Evolutionary conservation across 371 early-diverging fungal species (phyloP), one percentile per base, ranked within the genome.

Genomic region (Entomophthora muscae): DNA sequence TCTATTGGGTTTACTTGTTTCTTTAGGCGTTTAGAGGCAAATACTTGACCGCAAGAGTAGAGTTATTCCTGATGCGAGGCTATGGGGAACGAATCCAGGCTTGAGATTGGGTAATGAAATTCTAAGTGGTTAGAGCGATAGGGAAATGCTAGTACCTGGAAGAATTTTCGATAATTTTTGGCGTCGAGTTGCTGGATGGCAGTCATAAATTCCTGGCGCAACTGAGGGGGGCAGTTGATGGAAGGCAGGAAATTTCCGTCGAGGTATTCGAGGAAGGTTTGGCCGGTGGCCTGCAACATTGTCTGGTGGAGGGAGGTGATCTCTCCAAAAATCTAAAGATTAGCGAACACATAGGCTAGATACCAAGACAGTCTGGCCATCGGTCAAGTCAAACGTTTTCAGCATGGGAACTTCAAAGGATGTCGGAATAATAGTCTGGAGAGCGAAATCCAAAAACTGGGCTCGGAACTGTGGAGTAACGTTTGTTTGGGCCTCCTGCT

Each of bases 351-450:
- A 17, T 21, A 24, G 22, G 57, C 29, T 42, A 54, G 67, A 65
- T 75, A 81, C 87, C 73, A 90, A 66, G 57, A 81, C 70, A 0
- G 86, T 76, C 71, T 90, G 88, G 10, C 88, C 94, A 69, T 93
- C 93, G 17, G 78, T 69, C 26, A 85, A 67, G 67, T 86, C 80
- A 72, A 93, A 95, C 21, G 73, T 76, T 2, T 81, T 65, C 32
- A 83, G 82, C 74, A 88, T 78, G 0, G 93, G 91, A 23, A 91
- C 81, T 64, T 86, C 83, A 65, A 95, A 93, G 32, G 86, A 80
- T 56, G 80, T 73, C 24, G 87, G 85, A 17, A 90, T 68, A 26
- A 91, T 81, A 53, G 82, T 79, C 63, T 85, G 83, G 69, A 85
- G 88, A 51, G 90, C 81, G 72, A 93, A 91, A 58, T 81, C 81